These are phyloP conservation scores for Trametes punicea DNA, from an alignment of 768 basidiomycete genomes.

Conservation along the genomic window DNA sequence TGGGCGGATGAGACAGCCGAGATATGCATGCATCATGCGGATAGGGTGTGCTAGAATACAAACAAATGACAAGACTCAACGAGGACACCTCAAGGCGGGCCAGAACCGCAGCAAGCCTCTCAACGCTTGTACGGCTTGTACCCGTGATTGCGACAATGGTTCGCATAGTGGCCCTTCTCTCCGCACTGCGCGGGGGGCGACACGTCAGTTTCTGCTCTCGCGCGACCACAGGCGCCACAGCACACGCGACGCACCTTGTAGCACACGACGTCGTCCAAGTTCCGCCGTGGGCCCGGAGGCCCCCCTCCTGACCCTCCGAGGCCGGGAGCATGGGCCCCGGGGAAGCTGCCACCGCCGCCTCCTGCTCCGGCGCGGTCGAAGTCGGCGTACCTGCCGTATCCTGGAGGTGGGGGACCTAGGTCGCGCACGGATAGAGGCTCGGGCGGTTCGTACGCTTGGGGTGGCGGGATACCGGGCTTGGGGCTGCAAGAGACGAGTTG, in stretches of 20 bases:
- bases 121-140: conserved; percentile 33
- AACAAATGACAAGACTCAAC: background rate
- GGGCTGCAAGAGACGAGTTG: conserved; percentile 48
- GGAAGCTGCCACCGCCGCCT: conserved; percentile 14
- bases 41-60: no score
- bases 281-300: conserved; percentile 50
- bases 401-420: conserved; percentile 88
- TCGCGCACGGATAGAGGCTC: conserved; percentile 72
- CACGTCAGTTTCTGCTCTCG: background rate
- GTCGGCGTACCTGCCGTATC: conserved; percentile 82
- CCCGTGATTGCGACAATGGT: conserved; percentile 82
- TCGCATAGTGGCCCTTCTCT: conserved; percentile 93
- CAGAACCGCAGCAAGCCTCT: background rate
- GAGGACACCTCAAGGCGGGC: background rate
- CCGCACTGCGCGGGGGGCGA: conserved; percentile 59
- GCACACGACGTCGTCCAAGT: conserved; percentile 80
- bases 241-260: conserved; percentile 60
- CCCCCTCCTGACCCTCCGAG: conserved; percentile 35
- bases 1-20: no score
- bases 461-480: conserved; percentile 66
- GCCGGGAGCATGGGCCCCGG: conserved; percentile 25
- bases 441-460: conserved; percentile 75
- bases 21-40: no score
- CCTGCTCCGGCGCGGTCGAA: conserved; percentile 48
- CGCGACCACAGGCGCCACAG: background rate